These are phyloP conservation scores for Cercospora canescens DNA, from an alignment of 2,329 filamentous ascomycete genomes.

Conservation along the genomic window DNA sequence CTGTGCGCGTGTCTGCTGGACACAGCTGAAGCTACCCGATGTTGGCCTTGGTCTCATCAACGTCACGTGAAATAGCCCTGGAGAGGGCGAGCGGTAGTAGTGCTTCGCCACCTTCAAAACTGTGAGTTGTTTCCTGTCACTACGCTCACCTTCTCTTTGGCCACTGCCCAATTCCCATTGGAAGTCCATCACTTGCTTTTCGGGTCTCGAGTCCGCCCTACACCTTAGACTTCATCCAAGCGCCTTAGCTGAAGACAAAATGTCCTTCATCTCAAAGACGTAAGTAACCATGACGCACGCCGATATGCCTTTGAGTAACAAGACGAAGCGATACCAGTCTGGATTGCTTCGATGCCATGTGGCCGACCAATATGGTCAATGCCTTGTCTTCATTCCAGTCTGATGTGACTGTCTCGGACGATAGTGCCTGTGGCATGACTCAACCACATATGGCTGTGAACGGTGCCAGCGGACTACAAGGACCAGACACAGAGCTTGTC, in stretches of 20 bases:
- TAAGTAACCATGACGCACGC: not conserved
- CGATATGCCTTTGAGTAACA: not conserved
- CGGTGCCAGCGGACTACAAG: not conserved
- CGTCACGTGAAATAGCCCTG: not conserved
- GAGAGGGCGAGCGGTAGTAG: no score
- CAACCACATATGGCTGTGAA: not conserved
- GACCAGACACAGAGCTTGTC: not conserved
- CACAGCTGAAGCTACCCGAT: not conserved
- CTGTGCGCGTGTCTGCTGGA: not conserved
- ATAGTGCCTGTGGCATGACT: not conserved
- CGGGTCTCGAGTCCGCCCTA: not conserved
- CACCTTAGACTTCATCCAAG: not conserved
- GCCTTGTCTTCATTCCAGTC: not conserved
- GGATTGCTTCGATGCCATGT: not conserved
- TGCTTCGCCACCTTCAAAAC: constrained; percentile 1
- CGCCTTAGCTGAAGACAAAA: not conserved
- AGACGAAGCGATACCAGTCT: not conserved
- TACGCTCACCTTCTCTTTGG: not conserved
- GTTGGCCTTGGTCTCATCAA: not conserved
- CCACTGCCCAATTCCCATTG: not conserved
- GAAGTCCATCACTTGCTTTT: not conserved
- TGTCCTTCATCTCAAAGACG: not conserved
- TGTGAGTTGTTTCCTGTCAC: not conserved
- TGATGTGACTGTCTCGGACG: not conserved
- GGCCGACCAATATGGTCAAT: not conserved